Conservation (phyloP, 1,139 yeast species). For the Groenewaldozyma sp. region DNA sequence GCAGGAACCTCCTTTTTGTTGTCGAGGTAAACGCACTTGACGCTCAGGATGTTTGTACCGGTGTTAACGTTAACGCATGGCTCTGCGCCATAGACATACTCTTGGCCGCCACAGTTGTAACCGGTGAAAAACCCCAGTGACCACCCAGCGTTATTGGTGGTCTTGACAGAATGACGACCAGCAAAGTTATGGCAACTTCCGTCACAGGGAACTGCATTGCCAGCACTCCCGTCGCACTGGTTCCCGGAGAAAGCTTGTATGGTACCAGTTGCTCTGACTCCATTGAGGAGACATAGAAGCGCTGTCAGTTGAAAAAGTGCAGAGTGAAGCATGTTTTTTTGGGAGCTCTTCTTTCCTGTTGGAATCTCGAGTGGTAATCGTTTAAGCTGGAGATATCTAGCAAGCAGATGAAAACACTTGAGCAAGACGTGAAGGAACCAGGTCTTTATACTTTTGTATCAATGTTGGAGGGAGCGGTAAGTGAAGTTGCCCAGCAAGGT, state of each 20-base stretch:
- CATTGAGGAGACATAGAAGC: too few species aligned
- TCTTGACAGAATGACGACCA: conserved; percentile 1
- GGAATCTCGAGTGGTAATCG: too few species aligned
- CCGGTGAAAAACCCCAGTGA: background rate
- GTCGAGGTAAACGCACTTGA: background rate
- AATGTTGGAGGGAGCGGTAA: too few species aligned
- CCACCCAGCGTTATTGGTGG: background rate
- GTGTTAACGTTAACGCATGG: conserved; percentile 3
- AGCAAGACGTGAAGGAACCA: too few species aligned
- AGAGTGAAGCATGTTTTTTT: too few species aligned
- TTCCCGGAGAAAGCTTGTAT: conserved; percentile 2
- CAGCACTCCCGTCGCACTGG: conserved; percentile 1
- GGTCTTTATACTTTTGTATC: too few species aligned
- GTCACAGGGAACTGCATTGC: conserved; percentile 1
- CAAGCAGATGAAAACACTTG: too few species aligned
- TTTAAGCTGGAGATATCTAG: too few species aligned
- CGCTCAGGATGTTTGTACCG: conserved; percentile 2
- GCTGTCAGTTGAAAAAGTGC: too few species aligned
- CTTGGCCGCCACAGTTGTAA: conserved; percentile 1
- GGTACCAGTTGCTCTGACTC: too few species aligned
- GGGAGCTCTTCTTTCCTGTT: too few species aligned
- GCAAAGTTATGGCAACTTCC: conserved; percentile 2
- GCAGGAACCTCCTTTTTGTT: background rate
- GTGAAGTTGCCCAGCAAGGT: too few species aligned
- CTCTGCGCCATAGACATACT: background rate